phyloP scores from a whole-genome alignment of 768 basidiomycete species.

The Boletus subcaerulescens region DNA sequence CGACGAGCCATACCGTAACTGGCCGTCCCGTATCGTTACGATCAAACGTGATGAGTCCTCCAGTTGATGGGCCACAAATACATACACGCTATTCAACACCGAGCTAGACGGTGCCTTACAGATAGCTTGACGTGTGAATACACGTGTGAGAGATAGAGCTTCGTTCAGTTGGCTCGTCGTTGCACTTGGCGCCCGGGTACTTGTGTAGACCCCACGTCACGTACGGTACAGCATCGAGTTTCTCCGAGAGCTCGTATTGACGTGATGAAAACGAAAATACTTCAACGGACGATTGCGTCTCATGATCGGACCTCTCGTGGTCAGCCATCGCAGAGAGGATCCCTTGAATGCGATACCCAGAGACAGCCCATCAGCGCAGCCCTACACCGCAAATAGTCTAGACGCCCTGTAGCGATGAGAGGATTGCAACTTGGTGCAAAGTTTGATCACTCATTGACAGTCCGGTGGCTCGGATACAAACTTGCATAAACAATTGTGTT shows the following conservation, averaged over 20 bases:
- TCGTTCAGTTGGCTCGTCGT: not conserved
- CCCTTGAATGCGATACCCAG: not conserved
- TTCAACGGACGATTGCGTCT: too few relatives aligned
- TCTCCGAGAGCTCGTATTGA: not conserved
- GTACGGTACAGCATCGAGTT: not conserved
- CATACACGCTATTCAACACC: not conserved
- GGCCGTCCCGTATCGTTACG: slow-evolving; percentile 1
- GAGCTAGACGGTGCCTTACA: too few relatives aligned
- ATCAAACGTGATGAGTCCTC: slow-evolving; percentile 14
- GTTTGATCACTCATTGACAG: too few relatives aligned
- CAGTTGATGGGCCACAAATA: slow-evolving; percentile 2
- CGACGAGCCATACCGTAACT: not conserved
- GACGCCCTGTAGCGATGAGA: not conserved
- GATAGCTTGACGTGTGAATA: not conserved
- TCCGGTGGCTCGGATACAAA: too few relatives aligned
- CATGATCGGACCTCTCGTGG: not conserved
- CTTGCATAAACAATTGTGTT: too few relatives aligned
- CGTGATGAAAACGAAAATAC: too few relatives aligned
- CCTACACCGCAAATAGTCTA: not conserved
- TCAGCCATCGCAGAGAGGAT: not conserved
- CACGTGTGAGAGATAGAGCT: not conserved
- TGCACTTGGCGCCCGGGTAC: not conserved
- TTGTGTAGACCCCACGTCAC: not conserved
- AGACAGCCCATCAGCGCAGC: slow-evolving; percentile 6
- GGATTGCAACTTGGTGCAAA: not conserved